Evolutionary conservation across 345 rosid species (phyloP).

Genomic region (Xanthoceras sorbifolium): DNA sequence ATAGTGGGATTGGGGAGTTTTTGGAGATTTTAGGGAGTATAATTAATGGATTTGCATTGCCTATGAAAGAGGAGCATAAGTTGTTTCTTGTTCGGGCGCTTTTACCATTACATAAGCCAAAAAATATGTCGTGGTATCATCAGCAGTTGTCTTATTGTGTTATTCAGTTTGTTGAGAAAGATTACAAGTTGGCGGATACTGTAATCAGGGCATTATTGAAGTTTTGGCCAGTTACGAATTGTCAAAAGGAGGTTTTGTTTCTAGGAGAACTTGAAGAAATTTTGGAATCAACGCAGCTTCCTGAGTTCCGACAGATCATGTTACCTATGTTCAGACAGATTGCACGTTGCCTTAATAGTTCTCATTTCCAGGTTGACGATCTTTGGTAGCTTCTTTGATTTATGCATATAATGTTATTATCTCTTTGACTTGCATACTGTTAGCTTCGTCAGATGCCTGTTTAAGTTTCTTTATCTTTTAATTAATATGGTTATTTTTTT

Average conservation of each 20-base stretch:
- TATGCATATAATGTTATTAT: neutral
- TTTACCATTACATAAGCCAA: conserved; percentile 50
- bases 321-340: conserved; percentile 51
- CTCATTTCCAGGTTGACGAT: conserved; percentile 47
- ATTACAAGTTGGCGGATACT: conserved; percentile 44
- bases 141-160: conserved; percentile 49
- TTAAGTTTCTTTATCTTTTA: neutral
- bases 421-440: neutral
- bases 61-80: conserved; percentile 54
- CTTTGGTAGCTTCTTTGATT: neutral
- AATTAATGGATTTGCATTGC: conserved; percentile 46
- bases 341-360: conserved; percentile 46
- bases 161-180: conserved; percentile 48
- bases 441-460: neutral
- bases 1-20: conserved; percentile 49
- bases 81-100: conserved; percentile 47
- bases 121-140: conserved; percentile 38
- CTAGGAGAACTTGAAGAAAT: conserved; percentile 52
- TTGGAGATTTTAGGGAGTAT: conserved; percentile 51
- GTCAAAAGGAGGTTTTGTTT: conserved; percentile 51
- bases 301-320: conserved; percentile 43
- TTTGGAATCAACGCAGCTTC: conserved; percentile 37
- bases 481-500: neutral
- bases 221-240: conserved; percentile 54
- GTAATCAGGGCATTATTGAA: conserved; percentile 48